phyloP scores from a whole-genome alignment of 1,139 yeast species.

The Suhomyces panamericanus region DNA sequence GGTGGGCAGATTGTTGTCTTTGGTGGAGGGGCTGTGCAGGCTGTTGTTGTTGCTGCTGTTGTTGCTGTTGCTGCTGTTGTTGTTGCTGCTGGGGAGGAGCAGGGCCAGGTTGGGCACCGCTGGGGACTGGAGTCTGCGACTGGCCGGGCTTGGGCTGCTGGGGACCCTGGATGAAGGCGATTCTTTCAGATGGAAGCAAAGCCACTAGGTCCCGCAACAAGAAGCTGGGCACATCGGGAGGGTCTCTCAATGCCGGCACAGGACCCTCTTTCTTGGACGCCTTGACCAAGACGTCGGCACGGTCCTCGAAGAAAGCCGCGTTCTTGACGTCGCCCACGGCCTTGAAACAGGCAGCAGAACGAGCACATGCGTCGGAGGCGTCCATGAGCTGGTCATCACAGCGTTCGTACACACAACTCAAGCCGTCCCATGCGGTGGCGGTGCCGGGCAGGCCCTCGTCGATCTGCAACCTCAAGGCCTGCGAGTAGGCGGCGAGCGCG shows the following conservation, averaged over 20 bases:
- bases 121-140: constrained; percentile 10
- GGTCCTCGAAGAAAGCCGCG: constrained; percentile 42
- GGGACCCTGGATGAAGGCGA: constrained; percentile 36
- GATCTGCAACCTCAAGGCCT: constrained; percentile 54
- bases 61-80: neutral
- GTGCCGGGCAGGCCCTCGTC: constrained; percentile 52
- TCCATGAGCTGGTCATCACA: constrained; percentile 61
- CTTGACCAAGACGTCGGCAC: constrained; percentile 41
- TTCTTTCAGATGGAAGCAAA: constrained; percentile 42
- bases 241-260: constrained; percentile 45
- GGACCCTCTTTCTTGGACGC: constrained; percentile 47
- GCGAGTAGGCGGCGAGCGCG: constrained; percentile 66
- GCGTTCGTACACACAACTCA: constrained; percentile 62
- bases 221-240: constrained; percentile 51
- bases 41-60: constrained; percentile 6
- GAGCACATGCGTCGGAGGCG: constrained; percentile 58
- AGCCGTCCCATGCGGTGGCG: constrained; percentile 67
- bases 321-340: constrained; percentile 47
- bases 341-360: constrained; percentile 53
- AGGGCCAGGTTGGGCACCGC: constrained; percentile 8
- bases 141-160: constrained; percentile 9
- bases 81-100: constrained; percentile 11
- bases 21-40: constrained; percentile 8
- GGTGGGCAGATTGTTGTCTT: constrained; percentile 11
- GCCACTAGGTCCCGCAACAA: constrained; percentile 51